Percentiles rank a stretch among this genome's conserved stretches.
Evolutionary conservation across 805 yeast species (phyloP).

Genomic region (Starmera quercuum): DNA sequence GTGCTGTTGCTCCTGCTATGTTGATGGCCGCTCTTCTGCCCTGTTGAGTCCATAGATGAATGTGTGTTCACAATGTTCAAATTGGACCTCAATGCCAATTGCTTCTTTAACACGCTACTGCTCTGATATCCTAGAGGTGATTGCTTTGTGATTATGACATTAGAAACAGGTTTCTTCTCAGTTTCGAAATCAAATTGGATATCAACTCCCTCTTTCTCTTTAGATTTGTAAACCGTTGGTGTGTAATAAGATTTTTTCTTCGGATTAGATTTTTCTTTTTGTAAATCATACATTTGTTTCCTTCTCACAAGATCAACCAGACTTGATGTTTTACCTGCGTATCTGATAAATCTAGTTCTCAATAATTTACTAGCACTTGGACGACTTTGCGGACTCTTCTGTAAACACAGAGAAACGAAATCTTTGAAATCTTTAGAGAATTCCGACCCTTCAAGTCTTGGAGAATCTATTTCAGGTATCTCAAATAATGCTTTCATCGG

Average conservation of each 20-base stretch:
- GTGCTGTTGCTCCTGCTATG: no score
- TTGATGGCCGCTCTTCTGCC: no score
- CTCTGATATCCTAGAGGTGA: constrained; percentile 9
- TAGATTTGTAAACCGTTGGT: constrained; percentile 22
- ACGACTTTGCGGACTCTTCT: constrained; percentile 59
- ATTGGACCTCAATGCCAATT: constrained; percentile 5
- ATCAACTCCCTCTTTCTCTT: constrained; percentile 1
- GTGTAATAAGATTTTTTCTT: constrained; percentile 17
- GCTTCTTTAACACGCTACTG: constrained; percentile 2
- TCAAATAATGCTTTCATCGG: constrained; percentile 32
- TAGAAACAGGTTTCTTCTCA: constrained; percentile 5
- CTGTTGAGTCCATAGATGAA: background rate
- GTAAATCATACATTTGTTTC: constrained; percentile 33
- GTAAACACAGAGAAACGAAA: constrained; percentile 64
- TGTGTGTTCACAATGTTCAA: constrained; percentile 4
- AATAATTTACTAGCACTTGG: constrained; percentile 57
- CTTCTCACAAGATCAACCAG: constrained; percentile 34
- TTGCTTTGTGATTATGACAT: constrained; percentile 13
- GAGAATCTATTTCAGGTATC: constrained; percentile 65
- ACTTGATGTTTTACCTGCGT: constrained; percentile 28
- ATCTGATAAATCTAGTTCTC: constrained; percentile 44
- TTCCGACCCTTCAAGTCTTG: constrained; percentile 79
- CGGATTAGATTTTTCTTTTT: constrained; percentile 1
- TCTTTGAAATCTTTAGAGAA: constrained; percentile 59
- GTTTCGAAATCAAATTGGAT: constrained; percentile 16